Percentiles rank a stretch among this genome's conserved stretches.
These are phyloP conservation scores for Stachybotrys chartarum DNA, from an alignment of 2,329 filamentous ascomycete genomes.

Conservation along the genomic window DNA sequence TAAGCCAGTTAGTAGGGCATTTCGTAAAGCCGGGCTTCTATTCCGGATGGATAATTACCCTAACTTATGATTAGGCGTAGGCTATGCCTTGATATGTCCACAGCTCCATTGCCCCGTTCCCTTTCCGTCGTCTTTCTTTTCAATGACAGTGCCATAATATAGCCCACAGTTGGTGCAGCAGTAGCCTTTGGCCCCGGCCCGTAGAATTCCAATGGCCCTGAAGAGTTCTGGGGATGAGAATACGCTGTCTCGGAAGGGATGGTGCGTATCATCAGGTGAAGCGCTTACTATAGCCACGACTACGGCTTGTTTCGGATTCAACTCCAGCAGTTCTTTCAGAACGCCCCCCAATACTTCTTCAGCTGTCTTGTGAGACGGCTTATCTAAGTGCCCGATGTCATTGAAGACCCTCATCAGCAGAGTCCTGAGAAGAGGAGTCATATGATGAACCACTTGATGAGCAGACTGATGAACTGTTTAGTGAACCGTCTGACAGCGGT, in stretches of 20 bases:
- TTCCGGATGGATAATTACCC: background rate
- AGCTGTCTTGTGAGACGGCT: background rate
- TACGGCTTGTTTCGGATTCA: conserved; percentile 8
- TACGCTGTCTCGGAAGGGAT: conserved; percentile 11
- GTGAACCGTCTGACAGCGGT: too few species aligned
- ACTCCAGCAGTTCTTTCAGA: background rate
- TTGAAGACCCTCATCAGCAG: background rate
- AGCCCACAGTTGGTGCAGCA: conserved; percentile 7
- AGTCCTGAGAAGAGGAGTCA: background rate
- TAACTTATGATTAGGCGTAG: too few species aligned
- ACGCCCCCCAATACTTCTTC: background rate
- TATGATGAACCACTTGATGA: background rate
- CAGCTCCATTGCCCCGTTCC: background rate
- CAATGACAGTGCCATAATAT: background rate
- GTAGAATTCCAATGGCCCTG: conserved; percentile 1
- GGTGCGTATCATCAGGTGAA: conserved; percentile 6
- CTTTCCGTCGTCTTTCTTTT: background rate
- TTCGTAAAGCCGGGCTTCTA: conserved; percentile 3
- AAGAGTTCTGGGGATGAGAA: conserved; percentile 6
- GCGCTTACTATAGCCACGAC: conserved; percentile 7
- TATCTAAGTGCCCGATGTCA: background rate
- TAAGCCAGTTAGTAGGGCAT: too few species aligned
- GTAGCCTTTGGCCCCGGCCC: conserved; percentile 6
- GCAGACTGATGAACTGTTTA: background rate
- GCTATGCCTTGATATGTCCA: background rate